Evolutionary conservation across 768 basidiomycete genomes (phyloP).

Genomic region (Leucocoprinus birnbaumii): DNA sequence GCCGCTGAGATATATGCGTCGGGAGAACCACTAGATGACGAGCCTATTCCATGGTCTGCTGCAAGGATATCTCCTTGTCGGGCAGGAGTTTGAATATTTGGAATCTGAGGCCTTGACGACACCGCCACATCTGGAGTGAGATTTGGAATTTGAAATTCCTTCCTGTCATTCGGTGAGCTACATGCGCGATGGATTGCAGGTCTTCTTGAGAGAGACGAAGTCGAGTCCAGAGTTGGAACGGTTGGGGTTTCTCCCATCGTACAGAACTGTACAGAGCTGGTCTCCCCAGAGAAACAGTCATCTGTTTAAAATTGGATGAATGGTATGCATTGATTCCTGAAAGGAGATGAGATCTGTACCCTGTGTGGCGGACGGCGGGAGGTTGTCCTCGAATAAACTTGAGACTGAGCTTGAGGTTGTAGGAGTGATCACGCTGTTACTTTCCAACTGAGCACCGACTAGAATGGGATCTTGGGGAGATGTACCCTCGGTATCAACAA

Average conservation of each 20-base stretch:
- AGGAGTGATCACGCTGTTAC: neutral
- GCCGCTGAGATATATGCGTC: neutral
- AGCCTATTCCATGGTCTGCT: neutral
- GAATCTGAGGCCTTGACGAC: neutral
- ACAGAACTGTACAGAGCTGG: conserved; percentile 12
- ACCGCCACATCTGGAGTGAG: neutral
- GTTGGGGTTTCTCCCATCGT: neutral
- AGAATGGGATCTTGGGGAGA: neutral
- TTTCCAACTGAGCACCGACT: neutral
- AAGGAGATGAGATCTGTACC: conserved; percentile 6
- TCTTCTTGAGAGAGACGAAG: neutral
- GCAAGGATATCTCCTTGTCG: neutral
- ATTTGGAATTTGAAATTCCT: neutral
- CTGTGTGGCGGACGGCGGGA: neutral
- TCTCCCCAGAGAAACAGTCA: conserved; percentile 8
- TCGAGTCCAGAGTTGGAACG: neutral
- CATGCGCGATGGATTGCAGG: neutral
- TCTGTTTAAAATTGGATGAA: conserved; percentile 3
- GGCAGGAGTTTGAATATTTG: neutral
- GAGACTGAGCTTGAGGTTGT: neutral
- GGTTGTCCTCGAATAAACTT: neutral
- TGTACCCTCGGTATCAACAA: neutral
- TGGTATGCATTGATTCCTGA: neutral
- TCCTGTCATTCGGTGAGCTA: neutral
- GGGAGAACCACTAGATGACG: neutral